Evolutionary conservation across 495 filamentous ascomycete species (phyloP).

Genomic region (Hyaloscypha bicolor): DNA sequence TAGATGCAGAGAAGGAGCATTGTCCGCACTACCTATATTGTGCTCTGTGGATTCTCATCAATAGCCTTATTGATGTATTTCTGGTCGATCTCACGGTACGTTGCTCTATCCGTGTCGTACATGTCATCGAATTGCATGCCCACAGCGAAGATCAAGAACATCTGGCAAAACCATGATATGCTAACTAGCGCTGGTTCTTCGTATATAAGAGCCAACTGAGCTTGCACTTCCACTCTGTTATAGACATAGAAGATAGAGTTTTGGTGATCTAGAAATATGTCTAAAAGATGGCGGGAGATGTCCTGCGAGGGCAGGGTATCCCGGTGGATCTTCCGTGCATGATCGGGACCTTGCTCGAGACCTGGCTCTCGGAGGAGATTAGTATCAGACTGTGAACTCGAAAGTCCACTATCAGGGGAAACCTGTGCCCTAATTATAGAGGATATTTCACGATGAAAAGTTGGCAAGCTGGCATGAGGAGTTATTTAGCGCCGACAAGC

Average conservation of each 20-base stretch:
- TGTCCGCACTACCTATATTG: constrained; percentile 22
- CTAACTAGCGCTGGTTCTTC: constrained; percentile 13
- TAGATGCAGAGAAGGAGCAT: constrained; percentile 26
- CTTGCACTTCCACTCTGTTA: constrained; percentile 17
- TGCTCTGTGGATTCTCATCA: constrained; percentile 25
- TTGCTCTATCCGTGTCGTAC: constrained; percentile 16
- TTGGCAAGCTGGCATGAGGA: constrained; percentile 19
- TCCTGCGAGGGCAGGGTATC: constrained; percentile 22
- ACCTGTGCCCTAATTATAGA: constrained; percentile 16
- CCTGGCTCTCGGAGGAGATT: constrained; percentile 4
- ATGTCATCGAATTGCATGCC: constrained; percentile 26
- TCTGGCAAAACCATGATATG: constrained; percentile 28
- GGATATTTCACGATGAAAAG: constrained; percentile 21
- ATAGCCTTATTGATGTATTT: constrained; percentile 27
- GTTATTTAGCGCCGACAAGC: too few species aligned
- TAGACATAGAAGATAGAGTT: constrained; percentile 27
- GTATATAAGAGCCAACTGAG: constrained; percentile 22
- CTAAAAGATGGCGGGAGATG: constrained; percentile 10
- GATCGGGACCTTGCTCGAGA: constrained; percentile 18
- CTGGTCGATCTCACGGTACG: constrained; percentile 20
- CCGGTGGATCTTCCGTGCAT: constrained; percentile 17
- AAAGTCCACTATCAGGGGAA: not conserved
- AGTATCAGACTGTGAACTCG: constrained; percentile 1
- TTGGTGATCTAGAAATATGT: constrained; percentile 23
- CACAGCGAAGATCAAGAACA: constrained; percentile 26